Evolutionary conservation across 345 rosid genomes (phyloP), one percentile per base, ranked within the genome.

Genomic region (Boechera stricta): DNA sequence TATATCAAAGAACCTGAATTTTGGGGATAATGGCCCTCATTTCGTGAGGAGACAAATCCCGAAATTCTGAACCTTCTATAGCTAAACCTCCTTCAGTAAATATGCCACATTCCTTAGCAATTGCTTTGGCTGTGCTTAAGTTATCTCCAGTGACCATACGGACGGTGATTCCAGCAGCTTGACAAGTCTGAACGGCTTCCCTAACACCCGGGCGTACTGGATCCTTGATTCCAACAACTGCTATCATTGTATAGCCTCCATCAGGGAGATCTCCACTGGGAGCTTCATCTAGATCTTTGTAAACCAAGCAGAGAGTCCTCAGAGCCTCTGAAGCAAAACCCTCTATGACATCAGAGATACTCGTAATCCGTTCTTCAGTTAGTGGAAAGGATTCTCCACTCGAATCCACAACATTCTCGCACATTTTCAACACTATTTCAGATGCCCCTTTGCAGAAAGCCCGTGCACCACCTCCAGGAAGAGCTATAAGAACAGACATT

Each of bases 61-160:
- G 85, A 77, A 90, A 90, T 28, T 86, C 75, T 10, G 87, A 84
- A 26, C 97, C 97, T 80, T 92, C 96, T 49, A 92, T 87, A 41
- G 93, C 95, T 74, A 90, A 68, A 28, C 95, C 97, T 76, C 79
- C 89, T 29, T 76, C 84, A 6, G 87, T 87, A 75, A 74, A 73
- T 56, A 90, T 91, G 0, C 91, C 96, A 63, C 93, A 90, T 70
- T 90, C 93, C 28, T 78, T 82, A 3, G 97, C 91, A 82, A 90
- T 92, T 47, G 97, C 96, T 82, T 84, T 90, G 9, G 91, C 97
- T 21, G 92, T 91, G 56, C 77, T 75, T 51, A 88, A 80, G 82
- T 88, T 89, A 79, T 91, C 97, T 6, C 97, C 94, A 6, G 92
- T 91, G 72, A 91, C 87, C 90, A 91, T 88, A 38, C 91, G 85